Evolutionary conservation across 352 stramenopile species (phyloP).

Genomic region (Phytophthora kernoviae): DNA sequence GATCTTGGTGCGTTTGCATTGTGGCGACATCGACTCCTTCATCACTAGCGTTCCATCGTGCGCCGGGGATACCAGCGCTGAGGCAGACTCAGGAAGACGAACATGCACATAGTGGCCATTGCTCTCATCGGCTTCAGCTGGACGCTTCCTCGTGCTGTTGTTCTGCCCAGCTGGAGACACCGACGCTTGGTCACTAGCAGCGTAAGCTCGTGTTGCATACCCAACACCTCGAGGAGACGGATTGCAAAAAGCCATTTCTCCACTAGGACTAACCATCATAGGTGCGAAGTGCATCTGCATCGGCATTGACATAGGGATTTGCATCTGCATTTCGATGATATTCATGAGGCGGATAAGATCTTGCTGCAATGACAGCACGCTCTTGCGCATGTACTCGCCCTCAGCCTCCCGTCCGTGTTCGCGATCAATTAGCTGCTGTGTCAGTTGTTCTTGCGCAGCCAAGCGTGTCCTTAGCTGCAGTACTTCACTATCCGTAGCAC

Average conservation of each 20-base stretch:
- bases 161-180: constrained; percentile 1
- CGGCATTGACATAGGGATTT: constrained; percentile 47
- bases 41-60: constrained; percentile 8
- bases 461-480: constrained; percentile 31
- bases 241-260: constrained; percentile 16
- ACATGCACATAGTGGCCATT: neutral
- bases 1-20: constrained; percentile 65
- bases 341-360: constrained; percentile 78
- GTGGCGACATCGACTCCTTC: constrained; percentile 56
- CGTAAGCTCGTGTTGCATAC: constrained; percentile 8
- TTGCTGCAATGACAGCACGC: constrained; percentile 71
- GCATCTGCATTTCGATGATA: constrained; percentile 82
- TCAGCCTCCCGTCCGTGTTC: constrained; percentile 43
- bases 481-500: constrained; percentile 19
- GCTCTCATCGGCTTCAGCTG: constrained; percentile 1
- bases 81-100: constrained; percentile 10
- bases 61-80: constrained; percentile 33
- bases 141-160: constrained; percentile 11
- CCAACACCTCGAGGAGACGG: constrained; percentile 9
- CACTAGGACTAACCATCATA: constrained; percentile 4
- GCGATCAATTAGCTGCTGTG: constrained; percentile 36
- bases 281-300: constrained; percentile 14
- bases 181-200: neutral
- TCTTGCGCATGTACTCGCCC: constrained; percentile 59
- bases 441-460: constrained; percentile 30